These are phyloP conservation scores for Achaetomium macrosporum DNA, from an alignment of 2,329 filamentous ascomycete species.

Conservation along the genomic window DNA sequence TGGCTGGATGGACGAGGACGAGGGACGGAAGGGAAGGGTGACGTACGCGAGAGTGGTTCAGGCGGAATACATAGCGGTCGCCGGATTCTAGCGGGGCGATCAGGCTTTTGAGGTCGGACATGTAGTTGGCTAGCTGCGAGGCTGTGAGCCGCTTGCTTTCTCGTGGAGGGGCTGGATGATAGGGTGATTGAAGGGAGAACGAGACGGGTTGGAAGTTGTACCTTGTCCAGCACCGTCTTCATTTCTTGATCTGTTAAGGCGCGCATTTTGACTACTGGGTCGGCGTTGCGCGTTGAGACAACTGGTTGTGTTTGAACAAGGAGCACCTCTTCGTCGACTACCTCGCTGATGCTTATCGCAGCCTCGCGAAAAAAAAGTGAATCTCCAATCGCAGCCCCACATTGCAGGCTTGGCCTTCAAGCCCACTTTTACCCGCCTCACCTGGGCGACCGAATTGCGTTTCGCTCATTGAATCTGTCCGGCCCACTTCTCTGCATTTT, in stretches of 20 bases:
- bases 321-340: neutral
- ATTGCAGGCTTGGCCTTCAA: neutral
- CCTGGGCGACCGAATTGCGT: neutral
- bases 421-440: conserved; percentile 18
- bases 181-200: neutral
- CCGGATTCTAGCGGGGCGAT: conserved; percentile 66
- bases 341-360: conserved; percentile 17
- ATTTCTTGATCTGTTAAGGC: conserved; percentile 75
- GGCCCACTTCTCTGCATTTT: neutral
- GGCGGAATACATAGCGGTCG: conserved; percentile 80
- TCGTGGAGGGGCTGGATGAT: conserved; percentile 33
- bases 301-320: neutral
- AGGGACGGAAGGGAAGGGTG: neutral
- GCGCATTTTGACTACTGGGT: conserved; percentile 53
- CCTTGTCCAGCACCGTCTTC: conserved; percentile 65
- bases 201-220: neutral
- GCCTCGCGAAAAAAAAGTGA: conserved; percentile 17
- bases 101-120: conserved; percentile 76
- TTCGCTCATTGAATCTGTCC: neutral
- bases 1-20: neutral
- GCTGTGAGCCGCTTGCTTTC: conserved; percentile 66
- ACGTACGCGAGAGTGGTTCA: conserved; percentile 50
- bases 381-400: conserved; percentile 16
- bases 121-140: conserved; percentile 79
- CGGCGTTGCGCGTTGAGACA: neutral